Conservation (phyloP, 495 filamentous ascomycete genomes). For the Tuber brumale region DNA sequence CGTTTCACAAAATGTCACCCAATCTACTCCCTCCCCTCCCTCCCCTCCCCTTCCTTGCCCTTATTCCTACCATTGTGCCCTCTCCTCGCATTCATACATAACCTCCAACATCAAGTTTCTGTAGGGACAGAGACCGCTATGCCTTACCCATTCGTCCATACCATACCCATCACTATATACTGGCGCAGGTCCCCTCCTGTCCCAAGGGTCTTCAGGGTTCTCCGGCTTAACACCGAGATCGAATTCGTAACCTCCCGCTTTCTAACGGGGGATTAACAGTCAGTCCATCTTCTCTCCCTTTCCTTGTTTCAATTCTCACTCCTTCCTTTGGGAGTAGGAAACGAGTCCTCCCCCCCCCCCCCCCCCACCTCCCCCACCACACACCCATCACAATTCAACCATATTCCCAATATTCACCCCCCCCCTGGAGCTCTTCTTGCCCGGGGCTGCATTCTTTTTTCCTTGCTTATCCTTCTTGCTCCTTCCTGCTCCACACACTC, state of each 20-base stretch:
- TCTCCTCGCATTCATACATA: not conserved
- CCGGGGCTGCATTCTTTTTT: too few relatives aligned
- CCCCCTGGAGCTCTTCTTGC: not conserved
- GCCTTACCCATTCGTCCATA: not conserved
- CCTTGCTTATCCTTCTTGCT: not conserved
- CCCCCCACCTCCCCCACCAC: not conserved
- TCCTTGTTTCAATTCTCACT: not conserved
- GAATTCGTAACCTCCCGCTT: not conserved
- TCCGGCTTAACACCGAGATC: not conserved
- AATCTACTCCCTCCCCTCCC: not conserved
- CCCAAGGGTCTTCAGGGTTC: not conserved
- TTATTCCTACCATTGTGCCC: too few relatives aligned
- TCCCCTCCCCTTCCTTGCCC: not conserved
- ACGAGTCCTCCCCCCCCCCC: too few relatives aligned
- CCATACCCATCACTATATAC: not conserved
- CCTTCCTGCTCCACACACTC: not conserved
- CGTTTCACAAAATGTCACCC: not conserved
- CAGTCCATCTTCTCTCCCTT: not conserved
- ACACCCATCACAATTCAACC: too few relatives aligned
- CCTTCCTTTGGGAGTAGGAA: not conserved
- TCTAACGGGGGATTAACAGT: not conserved
- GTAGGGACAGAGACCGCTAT: not conserved
- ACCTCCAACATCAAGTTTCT: not conserved
- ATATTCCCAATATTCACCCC: not conserved
- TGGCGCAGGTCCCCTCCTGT: not conserved